phyloP scores from a whole-genome alignment of 2,329 filamentous ascomycete genomes.

The Fusarium sp. region DNA sequence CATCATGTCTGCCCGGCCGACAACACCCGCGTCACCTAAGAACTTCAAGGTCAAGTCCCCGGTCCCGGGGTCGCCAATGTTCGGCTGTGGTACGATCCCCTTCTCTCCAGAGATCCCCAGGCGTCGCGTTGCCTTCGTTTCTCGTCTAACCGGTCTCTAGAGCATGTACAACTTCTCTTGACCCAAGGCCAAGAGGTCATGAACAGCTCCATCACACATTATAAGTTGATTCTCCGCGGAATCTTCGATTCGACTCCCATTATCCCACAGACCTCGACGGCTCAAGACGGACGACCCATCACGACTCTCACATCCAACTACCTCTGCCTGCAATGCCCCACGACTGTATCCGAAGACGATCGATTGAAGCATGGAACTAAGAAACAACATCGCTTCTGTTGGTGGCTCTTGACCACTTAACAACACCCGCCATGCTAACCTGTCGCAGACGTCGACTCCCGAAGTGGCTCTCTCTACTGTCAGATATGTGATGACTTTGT shows the following conservation, averaged over 20 bases:
- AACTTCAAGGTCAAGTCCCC: constrained; percentile 71
- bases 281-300: constrained; percentile 65
- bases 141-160: constrained; percentile 57
- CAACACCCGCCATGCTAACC: constrained; percentile 41
- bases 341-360: constrained; percentile 74
- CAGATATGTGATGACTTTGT: constrained; percentile 86
- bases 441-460: constrained; percentile 77
- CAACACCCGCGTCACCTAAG: constrained; percentile 66
- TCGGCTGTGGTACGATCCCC: constrained; percentile 69
- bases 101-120: constrained; percentile 6
- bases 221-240: constrained; percentile 76
- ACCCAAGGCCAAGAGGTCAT: constrained; percentile 70
- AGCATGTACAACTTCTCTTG: constrained; percentile 78
- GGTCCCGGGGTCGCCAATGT: constrained; percentile 68
- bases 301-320: constrained; percentile 76
- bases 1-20: constrained; percentile 59
- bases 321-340: constrained; percentile 79
- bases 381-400: constrained; percentile 81
- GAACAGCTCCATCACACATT: constrained; percentile 77
- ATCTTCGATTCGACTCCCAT: constrained; percentile 76
- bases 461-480: constrained; percentile 80
- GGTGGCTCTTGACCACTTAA: constrained; percentile 37
- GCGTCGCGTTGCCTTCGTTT: constrained; percentile 1
- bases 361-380: constrained; percentile 74
- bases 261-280: constrained; percentile 74